Evolutionary conservation across 169 alveolate species (phyloP), one percentile per base, ranked within the genome.

Genomic region (Cardiosporidium cionae): DNA sequence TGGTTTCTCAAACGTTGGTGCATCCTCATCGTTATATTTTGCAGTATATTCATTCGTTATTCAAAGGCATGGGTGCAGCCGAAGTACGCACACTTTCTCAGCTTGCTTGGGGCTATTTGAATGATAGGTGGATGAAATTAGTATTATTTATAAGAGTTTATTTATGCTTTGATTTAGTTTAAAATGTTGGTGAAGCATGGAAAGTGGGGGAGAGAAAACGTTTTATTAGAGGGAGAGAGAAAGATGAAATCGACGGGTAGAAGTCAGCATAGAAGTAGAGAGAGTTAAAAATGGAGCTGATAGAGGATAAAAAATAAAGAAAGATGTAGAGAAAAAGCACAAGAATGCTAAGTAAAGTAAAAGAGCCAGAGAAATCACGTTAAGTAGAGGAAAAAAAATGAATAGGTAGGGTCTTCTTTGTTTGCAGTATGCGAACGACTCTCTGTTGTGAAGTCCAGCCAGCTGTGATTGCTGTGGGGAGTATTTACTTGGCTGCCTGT

Each of bases 31-130:
- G 91, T 53, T 91, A 90, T 81, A 86, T 89, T 22, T 75, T 89
- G 54, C 94, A 89, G 53, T 91, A 89, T 70, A 80, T 91, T 23
- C 89, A 86, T 70, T 89, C 94, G 33, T 91, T 91, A 53, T 87
- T 91, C 72, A 89, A 86, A 31, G 86, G 89, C 35, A n/a, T n/a
- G n/a, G n/a, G n/a, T n/a, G n/a, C n/a, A n/a, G 71, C 89, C 68
- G 79, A 84, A 37, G 89, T 90, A 35, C 86, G 84, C 53, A 85
- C 89, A 33, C 72, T 92, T 22, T 93, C 96, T 7, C 93, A 92
- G 86, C 85, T 83, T 34, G 93, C 96, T 32, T 92, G 97, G 97
- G 92, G 93, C 33, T 91, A 84, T 75, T 82, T 92, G 53, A 91
- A 91, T 78, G 97, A 92, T 79, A 86, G 94, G 94, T 89, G 32